Evolutionary conservation across 306 rosid species (phyloP).

Genomic region (Sicyos edulis): DNA sequence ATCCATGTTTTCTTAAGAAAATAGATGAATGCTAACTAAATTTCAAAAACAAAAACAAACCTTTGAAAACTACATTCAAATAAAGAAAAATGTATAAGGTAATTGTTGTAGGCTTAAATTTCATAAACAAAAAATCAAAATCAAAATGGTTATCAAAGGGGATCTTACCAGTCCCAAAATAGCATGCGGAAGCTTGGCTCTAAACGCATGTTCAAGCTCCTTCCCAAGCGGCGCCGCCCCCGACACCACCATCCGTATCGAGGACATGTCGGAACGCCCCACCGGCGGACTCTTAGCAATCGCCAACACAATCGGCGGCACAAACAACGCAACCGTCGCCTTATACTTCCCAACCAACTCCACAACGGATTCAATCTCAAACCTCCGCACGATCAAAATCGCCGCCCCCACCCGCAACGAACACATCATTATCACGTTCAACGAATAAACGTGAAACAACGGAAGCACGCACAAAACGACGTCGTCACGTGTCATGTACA

Average conservation of each 20-base stretch:
- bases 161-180: conserved; percentile 70
- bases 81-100: too few relatives aligned
- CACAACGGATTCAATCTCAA: conserved; percentile 39
- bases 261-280: conserved; percentile 46
- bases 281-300: conserved; percentile 51
- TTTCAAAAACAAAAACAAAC: too few relatives aligned
- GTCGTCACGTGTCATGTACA: too few relatives aligned
- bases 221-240: conserved; percentile 81
- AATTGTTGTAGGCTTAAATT: too few relatives aligned
- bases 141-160: too few relatives aligned
- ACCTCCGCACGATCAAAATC: conserved; percentile 51
- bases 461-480: conserved; percentile 76
- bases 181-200: conserved; percentile 50
- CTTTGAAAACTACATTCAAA: too few relatives aligned
- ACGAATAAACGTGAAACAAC: conserved; percentile 68
- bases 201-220: conserved; percentile 53
- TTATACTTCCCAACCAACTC: conserved; percentile 37
- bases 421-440: conserved; percentile 32
- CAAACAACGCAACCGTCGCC: conserved; percentile 64
- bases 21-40: too few relatives aligned
- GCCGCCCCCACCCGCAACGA: conserved; percentile 72
- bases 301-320: conserved; percentile 66
- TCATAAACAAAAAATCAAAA: too few relatives aligned
- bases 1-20: too few relatives aligned
- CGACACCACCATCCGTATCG: conserved; percentile 49